Evolutionary conservation across 495 filamentous ascomycete genomes (phyloP).

Genomic region (Neurospora cerealis): DNA sequence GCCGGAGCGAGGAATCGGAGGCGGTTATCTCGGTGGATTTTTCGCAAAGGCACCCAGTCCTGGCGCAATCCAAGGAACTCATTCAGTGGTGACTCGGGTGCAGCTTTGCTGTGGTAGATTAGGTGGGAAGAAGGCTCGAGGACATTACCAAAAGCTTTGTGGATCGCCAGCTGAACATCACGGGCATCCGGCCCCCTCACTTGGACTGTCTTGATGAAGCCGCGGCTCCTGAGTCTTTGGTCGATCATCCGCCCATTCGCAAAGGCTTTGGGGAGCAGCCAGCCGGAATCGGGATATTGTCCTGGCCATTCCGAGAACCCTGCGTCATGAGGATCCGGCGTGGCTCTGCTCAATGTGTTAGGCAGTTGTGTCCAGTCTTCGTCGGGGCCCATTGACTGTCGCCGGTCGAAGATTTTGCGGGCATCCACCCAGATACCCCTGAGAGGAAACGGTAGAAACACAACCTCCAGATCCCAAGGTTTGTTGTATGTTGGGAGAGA

Average conservation of each 20-base stretch:
- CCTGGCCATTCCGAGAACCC: slow-evolving; percentile 35
- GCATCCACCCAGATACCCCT: slow-evolving; percentile 50
- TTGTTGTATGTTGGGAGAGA: slow-evolving; percentile 43
- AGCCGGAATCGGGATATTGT: slow-evolving; percentile 34
- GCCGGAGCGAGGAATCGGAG: slow-evolving; percentile 53
- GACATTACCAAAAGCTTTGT: slow-evolving; percentile 45
- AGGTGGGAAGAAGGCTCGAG: slow-evolving; percentile 25
- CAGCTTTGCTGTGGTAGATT: slow-evolving; percentile 10
- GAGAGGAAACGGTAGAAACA: slow-evolving; percentile 58
- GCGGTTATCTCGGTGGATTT: slow-evolving; percentile 55
- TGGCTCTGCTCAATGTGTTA: slow-evolving; percentile 30
- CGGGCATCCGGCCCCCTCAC: slow-evolving; percentile 48
- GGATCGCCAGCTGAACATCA: slow-evolving; percentile 50
- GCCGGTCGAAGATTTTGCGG: slow-evolving; percentile 36
- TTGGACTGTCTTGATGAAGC: slow-evolving; percentile 49
- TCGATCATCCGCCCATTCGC: slow-evolving; percentile 43
- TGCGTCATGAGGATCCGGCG: slow-evolving; percentile 32
- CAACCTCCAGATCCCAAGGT: slow-evolving; percentile 61
- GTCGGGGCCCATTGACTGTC: slow-evolving; percentile 29
- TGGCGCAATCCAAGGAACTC: slow-evolving; percentile 42
- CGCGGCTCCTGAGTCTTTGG: slow-evolving; percentile 53
- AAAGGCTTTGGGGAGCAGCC: slow-evolving; percentile 51
- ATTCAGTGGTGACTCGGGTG: slow-evolving; percentile 19
- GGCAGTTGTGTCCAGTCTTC: slow-evolving; percentile 50
- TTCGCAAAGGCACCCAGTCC: slow-evolving; percentile 58